A percentile compares a stretch with the other conserved stretches of the same genome.
Evolutionary conservation across 495 filamentous ascomycete species (phyloP).

Genomic region (Aspergillus incahuasiensis): DNA sequence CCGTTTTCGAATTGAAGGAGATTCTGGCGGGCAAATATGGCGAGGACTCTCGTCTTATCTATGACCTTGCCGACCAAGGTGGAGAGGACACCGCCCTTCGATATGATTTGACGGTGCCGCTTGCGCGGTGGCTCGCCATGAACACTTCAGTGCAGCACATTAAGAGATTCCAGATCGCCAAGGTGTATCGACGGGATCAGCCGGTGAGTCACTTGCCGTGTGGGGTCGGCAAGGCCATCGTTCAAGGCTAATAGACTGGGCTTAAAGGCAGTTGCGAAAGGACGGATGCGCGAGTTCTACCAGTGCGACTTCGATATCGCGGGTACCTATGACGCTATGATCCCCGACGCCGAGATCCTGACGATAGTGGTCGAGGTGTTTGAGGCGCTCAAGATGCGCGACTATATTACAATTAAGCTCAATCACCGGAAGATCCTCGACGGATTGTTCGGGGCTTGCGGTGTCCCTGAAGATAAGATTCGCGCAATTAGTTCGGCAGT

Average conservation of each 20-base stretch:
- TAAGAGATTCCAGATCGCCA: conserved; percentile 86
- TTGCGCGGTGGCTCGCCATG: conserved; percentile 84
- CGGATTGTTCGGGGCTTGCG: conserved; percentile 84
- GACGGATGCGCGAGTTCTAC: conserved; percentile 94
- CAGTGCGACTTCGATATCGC: conserved; percentile 98
- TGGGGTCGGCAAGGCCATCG: background rate
- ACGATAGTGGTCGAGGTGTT: conserved; percentile 83
- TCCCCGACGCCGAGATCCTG: conserved; percentile 91
- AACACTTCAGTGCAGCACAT: conserved; percentile 68
- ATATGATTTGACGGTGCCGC: conserved; percentile 91
- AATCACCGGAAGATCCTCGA: conserved; percentile 95
- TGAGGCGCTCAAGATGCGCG: conserved; percentile 67
- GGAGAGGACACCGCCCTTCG: conserved; percentile 80
- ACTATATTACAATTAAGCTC: conserved; percentile 79
- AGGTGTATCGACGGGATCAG: conserved; percentile 80
- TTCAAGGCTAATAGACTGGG: background rate
- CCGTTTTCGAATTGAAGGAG: conserved; percentile 72
- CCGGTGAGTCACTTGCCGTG: conserved; percentile 28
- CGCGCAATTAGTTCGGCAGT: conserved; percentile 85
- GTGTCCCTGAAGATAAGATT: conserved; percentile 81
- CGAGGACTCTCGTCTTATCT: conserved; percentile 87
- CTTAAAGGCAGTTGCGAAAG: conserved; percentile 63
- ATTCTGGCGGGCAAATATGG: conserved; percentile 88
- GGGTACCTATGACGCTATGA: conserved; percentile 84
- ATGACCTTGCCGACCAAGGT: conserved; percentile 81